A percentile compares a stretch with the other conserved stretches of the same genome.
Evolutionary conservation across 2,329 filamentous ascomycete genomes (phyloP).

Genomic region (Cladosporium sp.): DNA sequence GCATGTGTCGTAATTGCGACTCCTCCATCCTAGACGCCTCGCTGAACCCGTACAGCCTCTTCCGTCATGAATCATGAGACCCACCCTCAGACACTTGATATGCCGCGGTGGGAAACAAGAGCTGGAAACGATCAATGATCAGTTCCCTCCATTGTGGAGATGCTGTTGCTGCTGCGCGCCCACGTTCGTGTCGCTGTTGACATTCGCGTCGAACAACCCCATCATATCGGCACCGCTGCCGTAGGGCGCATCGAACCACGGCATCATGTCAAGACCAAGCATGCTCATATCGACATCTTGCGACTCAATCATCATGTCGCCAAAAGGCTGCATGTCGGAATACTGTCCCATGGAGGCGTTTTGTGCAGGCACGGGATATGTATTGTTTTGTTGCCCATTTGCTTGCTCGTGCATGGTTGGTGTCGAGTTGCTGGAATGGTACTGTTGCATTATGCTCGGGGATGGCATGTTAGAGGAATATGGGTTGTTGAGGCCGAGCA

Average conservation of each 20-base stretch:
- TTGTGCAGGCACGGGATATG: neutral
- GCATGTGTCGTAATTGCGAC: neutral
- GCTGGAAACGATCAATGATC: neutral
- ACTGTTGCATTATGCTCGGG: slow-evolving; percentile 3
- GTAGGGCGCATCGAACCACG: slow-evolving; percentile 62
- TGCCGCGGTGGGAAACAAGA: neutral
- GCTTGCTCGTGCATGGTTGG: slow-evolving; percentile 8
- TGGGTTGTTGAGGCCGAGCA: slow-evolving; percentile 53
- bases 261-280: slow-evolving; percentile 68
- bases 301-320: slow-evolving; percentile 69
- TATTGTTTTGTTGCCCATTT: neutral
- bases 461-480: slow-evolving; percentile 31
- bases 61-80: neutral
- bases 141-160: neutral
- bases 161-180: slow-evolving; percentile 16
- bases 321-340: slow-evolving; percentile 34
- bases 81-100: neutral
- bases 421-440: slow-evolving; percentile 8
- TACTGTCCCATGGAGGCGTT: neutral
- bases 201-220: slow-evolving; percentile 25
- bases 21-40: neutral
- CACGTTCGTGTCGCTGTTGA: slow-evolving; percentile 8
- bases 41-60: neutral
- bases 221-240: slow-evolving; percentile 23
- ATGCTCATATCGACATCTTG: slow-evolving; percentile 75